phyloP scores from a whole-genome alignment of 179 eudicot genomes.

The Silene vulgaris region DNA sequence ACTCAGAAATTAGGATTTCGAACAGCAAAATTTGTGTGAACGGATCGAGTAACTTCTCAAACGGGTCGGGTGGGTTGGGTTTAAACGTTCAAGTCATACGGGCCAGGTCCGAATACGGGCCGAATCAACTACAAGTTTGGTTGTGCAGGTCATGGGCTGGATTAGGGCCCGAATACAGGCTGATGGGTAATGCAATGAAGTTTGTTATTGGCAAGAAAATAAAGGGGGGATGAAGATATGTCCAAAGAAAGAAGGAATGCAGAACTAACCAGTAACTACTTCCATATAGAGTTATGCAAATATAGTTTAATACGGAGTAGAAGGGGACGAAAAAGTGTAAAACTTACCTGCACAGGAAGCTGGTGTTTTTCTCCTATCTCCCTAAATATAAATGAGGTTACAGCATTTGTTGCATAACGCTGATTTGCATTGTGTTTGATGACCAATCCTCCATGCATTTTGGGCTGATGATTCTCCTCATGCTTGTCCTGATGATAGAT shows the following conservation, averaged over 20 bases:
- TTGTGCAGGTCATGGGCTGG: too few relatives aligned
- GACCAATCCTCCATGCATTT: conserved; percentile 87
- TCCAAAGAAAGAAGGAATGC: neutral
- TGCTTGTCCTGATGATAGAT: conserved; percentile 68
- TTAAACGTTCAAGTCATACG: too few relatives aligned
- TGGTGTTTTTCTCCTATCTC: conserved; percentile 74
- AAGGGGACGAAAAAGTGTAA: neutral
- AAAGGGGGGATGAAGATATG: neutral
- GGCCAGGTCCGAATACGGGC: too few relatives aligned
- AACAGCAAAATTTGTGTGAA: neutral
- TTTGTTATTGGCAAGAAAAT: too few relatives aligned
- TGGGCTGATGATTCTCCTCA: conserved; percentile 97
- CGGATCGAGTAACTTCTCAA: too few relatives aligned
- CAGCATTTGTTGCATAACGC: conserved; percentile 93
- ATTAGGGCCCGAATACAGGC: too few relatives aligned
- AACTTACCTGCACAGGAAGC: conserved; percentile 81
- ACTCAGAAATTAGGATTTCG: neutral
- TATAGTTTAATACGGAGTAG: too few relatives aligned
- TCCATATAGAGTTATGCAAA: neutral
- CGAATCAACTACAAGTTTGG: too few relatives aligned
- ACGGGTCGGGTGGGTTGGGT: too few relatives aligned
- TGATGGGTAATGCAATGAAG: too few relatives aligned
- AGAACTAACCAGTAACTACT: neutral
- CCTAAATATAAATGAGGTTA: conserved; percentile 82
- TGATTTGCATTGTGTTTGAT: conserved; percentile 95